Evolutionary conservation across 257 asterid genomes (phyloP), one percentile per base, ranked within the genome.

Genomic region (Eustoma russellianum): DNA sequence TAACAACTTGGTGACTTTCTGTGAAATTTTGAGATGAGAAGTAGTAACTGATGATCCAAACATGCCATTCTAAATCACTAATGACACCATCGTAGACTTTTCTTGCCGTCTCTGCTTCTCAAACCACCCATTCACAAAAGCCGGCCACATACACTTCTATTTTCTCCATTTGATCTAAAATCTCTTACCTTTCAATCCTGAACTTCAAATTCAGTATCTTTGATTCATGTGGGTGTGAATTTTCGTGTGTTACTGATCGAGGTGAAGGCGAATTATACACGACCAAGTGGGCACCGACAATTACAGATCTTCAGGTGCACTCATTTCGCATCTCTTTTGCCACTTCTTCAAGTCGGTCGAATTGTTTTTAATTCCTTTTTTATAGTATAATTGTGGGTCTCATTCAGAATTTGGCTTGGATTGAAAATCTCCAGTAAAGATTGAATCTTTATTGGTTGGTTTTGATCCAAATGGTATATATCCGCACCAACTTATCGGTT

Each of bases 391-490:
- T 40, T 53, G 53, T 56, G 69, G 71, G 70, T 65, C 41, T 59
- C 73, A 68, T 74, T 63, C 56, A 47, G 33, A 56, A 28, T 55
- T 71, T 1, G 30, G 30, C 2, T 24, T 24, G 30, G 30, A 24
- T 24, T 24, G 30, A 24, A 33, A 69, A 49, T 58, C 58, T 53
- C 1, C 30, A 55, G 70, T 67, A 66, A 66, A 68, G 66, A 70
- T 67, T 66, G 65, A 60, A 68, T 80, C 76, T 68, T 70, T 66
- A 49, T 40, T 48, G 67, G 50, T 70, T 54, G 14, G 14, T 12
- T 17, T 18, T 48, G 63, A 76, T 64, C 79, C 95, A 82, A 74
- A 91, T 91, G 98, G 79, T 91, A 87, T 68, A 69, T 82, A 76
- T 82, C 67, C 76, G 68, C 38, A 64, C 76, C 80, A 73, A 79